phyloP scores from a whole-genome alignment of 108 stramenopile species.

The Cylindrotheca closterium region DNA sequence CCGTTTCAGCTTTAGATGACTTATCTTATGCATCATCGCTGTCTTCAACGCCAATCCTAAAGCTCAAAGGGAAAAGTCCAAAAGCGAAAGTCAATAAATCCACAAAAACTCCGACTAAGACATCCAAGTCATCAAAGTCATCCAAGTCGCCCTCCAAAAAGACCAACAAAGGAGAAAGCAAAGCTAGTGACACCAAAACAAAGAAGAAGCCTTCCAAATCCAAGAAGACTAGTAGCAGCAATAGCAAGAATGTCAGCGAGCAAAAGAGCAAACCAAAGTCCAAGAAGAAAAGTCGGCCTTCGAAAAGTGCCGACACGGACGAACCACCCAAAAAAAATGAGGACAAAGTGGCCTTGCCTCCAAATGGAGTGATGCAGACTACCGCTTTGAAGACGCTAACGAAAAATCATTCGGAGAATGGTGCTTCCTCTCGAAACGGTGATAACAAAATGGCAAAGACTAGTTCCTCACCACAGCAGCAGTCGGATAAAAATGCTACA shows the following conservation, averaged over 20 bases:
- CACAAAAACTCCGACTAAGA: not conserved
- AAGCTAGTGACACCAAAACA: not conserved
- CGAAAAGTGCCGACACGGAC: no score
- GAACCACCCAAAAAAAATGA: no score
- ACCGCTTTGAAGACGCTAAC: no score
- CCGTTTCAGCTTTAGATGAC: not conserved
- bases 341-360: no score
- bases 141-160: not conserved
- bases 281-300: not conserved
- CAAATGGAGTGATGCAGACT: no score
- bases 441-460: no score
- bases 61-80: constrained; percentile 7
- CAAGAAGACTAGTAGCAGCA: not conserved
- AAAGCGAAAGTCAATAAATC: not conserved
- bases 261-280: not conserved
- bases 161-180: not conserved
- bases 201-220: not conserved
- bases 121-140: not conserved
- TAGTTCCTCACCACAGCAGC: no score
- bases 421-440: no score
- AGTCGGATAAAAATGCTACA: no score
- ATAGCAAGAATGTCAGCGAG: no score
- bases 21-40: constrained; percentile 9
- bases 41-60: constrained; percentile 21
- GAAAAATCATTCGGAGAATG: no score